Evolutionary conservation across 2,329 filamentous ascomycete genomes (phyloP).

Genomic region (Cladophialophora immunda): DNA sequence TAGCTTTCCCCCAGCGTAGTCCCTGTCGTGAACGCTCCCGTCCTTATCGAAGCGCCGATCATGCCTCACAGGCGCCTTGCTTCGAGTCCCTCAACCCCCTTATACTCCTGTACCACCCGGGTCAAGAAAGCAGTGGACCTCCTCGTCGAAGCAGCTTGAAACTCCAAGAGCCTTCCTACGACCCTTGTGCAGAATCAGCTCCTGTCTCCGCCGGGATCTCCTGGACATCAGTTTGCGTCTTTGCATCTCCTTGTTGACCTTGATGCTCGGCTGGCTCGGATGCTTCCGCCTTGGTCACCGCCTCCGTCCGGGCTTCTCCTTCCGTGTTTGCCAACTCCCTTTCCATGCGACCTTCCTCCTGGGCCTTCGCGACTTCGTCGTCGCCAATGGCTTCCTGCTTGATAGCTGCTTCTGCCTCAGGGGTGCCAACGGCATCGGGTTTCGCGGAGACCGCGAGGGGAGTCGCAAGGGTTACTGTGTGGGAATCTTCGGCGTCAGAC

Average conservation of each 20-base stretch:
- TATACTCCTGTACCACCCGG: not conserved
- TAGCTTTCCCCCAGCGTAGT: not conserved
- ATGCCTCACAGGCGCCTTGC: not conserved
- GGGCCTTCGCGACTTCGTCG: conserved; percentile 41
- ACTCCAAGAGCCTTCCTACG: conserved; percentile 6
- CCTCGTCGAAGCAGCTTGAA: not conserved
- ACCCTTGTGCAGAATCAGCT: not conserved
- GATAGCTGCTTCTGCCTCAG: conserved; percentile 33
- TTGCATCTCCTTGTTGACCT: not conserved
- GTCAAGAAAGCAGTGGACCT: not conserved
- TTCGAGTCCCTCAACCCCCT: not conserved
- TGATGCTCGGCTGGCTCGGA: conserved; percentile 2
- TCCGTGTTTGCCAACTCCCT: conserved; percentile 44
- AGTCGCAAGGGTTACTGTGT: conserved; percentile 20
- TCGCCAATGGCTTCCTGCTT: conserved; percentile 41
- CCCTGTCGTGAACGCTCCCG: not conserved
- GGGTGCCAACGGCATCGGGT: conserved; percentile 22
- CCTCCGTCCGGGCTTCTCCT: conserved; percentile 43
- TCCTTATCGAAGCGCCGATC: not conserved
- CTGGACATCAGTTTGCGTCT: not conserved
- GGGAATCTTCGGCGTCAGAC: conserved; percentile 33
- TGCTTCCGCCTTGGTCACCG: conserved; percentile 24
- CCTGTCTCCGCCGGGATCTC: not conserved
- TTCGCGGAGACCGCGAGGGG: conserved; percentile 16
- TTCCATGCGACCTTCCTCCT: conserved; percentile 46